A percentile compares a stretch with the other conserved stretches of the same genome.
Conservation (phyloP, 305 asterid species). For the Fraxinus albicans region DNA sequence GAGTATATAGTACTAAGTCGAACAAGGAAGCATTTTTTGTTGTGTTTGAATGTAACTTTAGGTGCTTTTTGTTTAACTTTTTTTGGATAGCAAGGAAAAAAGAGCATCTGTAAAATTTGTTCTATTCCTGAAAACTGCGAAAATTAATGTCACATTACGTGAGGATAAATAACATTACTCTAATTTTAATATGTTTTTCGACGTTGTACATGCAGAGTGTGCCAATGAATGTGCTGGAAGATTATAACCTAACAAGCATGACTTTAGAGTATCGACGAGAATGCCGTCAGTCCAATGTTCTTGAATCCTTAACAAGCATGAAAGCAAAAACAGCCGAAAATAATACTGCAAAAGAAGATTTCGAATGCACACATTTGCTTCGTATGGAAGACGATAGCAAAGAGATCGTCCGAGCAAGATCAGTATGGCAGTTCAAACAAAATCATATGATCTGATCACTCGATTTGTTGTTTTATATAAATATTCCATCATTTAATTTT, state of each 20-base stretch:
- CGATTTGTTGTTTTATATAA: background rate
- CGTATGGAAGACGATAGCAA: conserved; percentile 65
- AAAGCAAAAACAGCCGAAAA: conserved; percentile 21
- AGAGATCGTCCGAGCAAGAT: conserved; percentile 71
- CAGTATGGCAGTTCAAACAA: conserved; percentile 57
- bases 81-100: too few species aligned
- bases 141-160: too few species aligned
- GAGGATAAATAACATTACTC: too few species aligned
- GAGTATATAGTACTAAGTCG: too few species aligned
- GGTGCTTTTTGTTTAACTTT: too few species aligned
- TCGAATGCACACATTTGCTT: conserved; percentile 66
- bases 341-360: conserved; percentile 20
- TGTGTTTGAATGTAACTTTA: too few species aligned
- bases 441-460: conserved; percentile 4
- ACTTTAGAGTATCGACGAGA: conserved; percentile 73
- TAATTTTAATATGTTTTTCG: too few species aligned
- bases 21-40: too few species aligned
- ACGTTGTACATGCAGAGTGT: conserved; percentile 48
- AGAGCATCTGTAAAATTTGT: too few species aligned
- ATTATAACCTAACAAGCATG: conserved; percentile 51
- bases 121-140: too few species aligned
- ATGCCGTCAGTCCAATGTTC: conserved; percentile 56
- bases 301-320: conserved; percentile 61
- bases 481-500: background rate
- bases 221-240: conserved; percentile 59